Evolutionary conservation across 2,329 filamentous ascomycete genomes (phyloP), one percentile per base, ranked within the genome.

Genomic region (Fusarium mangiferae): DNA sequence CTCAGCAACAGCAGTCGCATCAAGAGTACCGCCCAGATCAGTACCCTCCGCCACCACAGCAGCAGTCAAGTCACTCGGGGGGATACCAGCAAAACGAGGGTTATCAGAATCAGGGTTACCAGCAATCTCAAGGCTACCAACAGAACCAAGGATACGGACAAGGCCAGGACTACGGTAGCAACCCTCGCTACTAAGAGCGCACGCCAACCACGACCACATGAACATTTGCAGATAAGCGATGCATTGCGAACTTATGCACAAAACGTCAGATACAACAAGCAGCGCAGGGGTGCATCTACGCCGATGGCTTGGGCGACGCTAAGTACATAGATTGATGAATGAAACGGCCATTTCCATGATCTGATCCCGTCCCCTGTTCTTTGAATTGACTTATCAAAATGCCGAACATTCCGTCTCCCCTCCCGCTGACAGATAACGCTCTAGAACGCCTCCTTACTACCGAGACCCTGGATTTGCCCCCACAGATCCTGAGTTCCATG

Each of bases 1-100:
- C 76, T 46, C 56, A 73, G 7, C 75, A 78, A 20, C 57, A 78
- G 33, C 57, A 66, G 12, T 30, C 55, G 5, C 52, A 63, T 12
- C 73, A 76, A 46, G 65, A 68, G 22, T 76, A 81, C 42, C 74
- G 78, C 5, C 72, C 77, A 7, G 71, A 77, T 12, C 75, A 78
- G 13, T 73, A 75, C 6, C 72, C 62, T 5, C 64, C 66, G 9
- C 64, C 65, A 1, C 46, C 55, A 6, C 72, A 75, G 15, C 64
- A 73, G 9, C 64, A 66, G 20, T 54, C 55, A 18, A 52, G 49
- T 3, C 75, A 78, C 41, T 45, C 57, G n/a, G 75, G 76, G 36
- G 59, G 56, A 51, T 75, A 80, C 39, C 76, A 67, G 30, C 72
- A 76, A 49, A 75, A 70, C 22, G 61, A 78, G 26, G 49, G 68